Conservation (phyloP, 495 filamentous ascomycete species). For the Podospora bellae-mahoneyi region DNA sequence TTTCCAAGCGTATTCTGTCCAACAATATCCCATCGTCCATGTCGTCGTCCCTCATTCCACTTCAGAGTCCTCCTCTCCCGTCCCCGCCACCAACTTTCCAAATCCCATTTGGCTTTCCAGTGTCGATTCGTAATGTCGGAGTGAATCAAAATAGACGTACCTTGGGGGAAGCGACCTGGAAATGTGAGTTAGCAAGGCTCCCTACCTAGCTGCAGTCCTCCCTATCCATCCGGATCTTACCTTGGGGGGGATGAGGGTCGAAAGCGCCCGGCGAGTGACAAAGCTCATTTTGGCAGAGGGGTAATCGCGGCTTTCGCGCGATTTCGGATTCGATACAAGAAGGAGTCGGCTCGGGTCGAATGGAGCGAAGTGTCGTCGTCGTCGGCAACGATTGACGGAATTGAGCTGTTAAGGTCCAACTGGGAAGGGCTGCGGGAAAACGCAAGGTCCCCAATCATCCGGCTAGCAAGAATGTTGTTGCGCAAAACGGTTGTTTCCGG, state of each 20-base stretch:
- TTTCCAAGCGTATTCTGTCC: neutral
- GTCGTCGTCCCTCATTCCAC: neutral
- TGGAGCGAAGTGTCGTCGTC: neutral
- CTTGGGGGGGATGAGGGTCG: conserved; percentile 98
- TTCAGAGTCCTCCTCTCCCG: neutral
- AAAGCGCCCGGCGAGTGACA: conserved; percentile 82
- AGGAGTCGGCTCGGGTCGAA: neutral
- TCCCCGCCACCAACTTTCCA: neutral
- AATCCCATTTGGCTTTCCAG: conserved; percentile 6
- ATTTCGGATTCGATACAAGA: conserved; percentile 11
- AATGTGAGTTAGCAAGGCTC: conserved; percentile 29
- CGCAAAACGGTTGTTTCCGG: conserved; percentile 32
- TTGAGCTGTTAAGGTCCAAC: conserved; percentile 28
- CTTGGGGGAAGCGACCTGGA: conserved; percentile 77
- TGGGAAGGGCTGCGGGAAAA: conserved; percentile 26
- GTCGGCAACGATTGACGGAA: conserved; percentile 8
- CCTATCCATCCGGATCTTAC: conserved; percentile 49
- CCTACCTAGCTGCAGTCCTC: neutral
- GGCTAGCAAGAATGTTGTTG: conserved; percentile 34
- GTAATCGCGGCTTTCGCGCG: conserved; percentile 3
- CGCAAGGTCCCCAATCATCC: conserved; percentile 15
- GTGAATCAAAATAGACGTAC: conserved; percentile 56
- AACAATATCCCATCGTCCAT: neutral
- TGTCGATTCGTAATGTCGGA: neutral
- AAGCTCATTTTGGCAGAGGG: conserved; percentile 74